phyloP scores from a whole-genome alignment of 202 grass and related monocot species.

The Eragrostis tef region DNA sequence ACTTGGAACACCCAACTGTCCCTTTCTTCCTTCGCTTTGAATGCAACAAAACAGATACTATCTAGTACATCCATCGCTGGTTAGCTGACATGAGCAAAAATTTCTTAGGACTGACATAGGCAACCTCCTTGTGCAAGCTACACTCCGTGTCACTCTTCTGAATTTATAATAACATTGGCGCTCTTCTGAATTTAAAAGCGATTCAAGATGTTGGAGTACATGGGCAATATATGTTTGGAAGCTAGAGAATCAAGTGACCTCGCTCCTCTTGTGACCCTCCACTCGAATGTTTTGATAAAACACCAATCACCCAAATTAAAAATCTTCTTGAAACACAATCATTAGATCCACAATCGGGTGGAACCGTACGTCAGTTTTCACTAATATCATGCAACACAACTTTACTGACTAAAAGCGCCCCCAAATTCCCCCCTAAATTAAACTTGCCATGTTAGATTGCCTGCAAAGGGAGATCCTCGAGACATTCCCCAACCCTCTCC shows the following conservation, averaged over 20 bases:
- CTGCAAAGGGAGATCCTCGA: not conserved
- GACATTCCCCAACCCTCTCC: not conserved
- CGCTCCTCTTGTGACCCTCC: not conserved
- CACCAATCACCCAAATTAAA: not conserved
- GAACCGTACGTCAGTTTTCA: not conserved
- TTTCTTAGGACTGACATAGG: not conserved
- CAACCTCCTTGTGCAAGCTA: not conserved
- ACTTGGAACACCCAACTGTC: conserved; percentile 9
- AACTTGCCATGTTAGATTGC: not conserved
- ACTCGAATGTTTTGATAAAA: not conserved
- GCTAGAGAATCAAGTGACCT: not conserved
- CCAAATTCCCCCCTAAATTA: not conserved
- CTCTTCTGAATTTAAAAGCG: no score
- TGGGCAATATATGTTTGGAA: no score
- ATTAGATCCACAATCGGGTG: not conserved
- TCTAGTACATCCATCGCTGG: not conserved
- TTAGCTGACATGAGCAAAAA: not conserved
- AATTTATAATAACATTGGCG: no score
- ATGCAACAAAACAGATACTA: conserved; percentile 6
- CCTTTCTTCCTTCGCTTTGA: conserved; percentile 24
- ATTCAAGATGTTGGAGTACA: no score
- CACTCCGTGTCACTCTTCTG: not conserved
- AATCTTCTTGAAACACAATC: conserved; percentile 17
- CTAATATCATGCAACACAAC: not conserved
- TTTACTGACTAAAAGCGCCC: not conserved